These are phyloP conservation scores for Perkinsus marinus DNA, from an alignment of 169 alveolate genomes.

Conservation along the genomic window DNA sequence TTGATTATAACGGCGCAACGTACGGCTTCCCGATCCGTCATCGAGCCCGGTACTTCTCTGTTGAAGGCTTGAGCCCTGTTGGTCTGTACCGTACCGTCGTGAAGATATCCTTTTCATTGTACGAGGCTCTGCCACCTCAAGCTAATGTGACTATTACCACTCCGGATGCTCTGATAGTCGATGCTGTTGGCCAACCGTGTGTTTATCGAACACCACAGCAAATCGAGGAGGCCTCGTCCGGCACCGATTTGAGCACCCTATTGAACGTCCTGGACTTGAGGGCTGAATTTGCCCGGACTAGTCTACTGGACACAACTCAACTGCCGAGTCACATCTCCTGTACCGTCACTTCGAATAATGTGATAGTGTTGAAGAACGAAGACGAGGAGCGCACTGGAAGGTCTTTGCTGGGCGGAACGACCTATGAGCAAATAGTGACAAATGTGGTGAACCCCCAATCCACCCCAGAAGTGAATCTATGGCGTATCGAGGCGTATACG, in stretches of 20 bases:
- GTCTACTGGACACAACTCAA: not conserved
- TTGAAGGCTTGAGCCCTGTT: not conserved
- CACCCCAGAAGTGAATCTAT: not conserved
- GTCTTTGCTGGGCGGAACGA: not conserved
- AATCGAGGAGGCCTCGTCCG: not conserved
- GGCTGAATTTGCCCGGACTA: not conserved
- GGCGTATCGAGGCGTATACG: slow-evolving; percentile 4
- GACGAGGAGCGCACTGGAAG: not conserved
- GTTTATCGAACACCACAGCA: not conserved
- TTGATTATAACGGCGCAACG: not conserved
- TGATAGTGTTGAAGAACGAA: not conserved
- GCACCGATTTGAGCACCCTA: not conserved
- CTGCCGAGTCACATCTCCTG: not conserved
- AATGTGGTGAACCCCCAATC: not conserved
- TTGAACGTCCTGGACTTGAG: not conserved
- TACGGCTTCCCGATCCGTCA: not conserved
- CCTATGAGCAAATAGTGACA: not conserved
- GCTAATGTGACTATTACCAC: not conserved
- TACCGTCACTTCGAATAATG: not conserved
- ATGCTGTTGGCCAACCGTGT: not conserved
- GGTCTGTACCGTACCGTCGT: not conserved
- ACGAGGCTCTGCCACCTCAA: not conserved
- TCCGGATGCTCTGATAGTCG: not conserved
- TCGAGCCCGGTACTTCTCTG: not conserved
- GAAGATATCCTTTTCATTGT: not conserved